Base-by-base conservation (phyloP, 805 yeast genomes). In the Pichia manshurica region DNA sequence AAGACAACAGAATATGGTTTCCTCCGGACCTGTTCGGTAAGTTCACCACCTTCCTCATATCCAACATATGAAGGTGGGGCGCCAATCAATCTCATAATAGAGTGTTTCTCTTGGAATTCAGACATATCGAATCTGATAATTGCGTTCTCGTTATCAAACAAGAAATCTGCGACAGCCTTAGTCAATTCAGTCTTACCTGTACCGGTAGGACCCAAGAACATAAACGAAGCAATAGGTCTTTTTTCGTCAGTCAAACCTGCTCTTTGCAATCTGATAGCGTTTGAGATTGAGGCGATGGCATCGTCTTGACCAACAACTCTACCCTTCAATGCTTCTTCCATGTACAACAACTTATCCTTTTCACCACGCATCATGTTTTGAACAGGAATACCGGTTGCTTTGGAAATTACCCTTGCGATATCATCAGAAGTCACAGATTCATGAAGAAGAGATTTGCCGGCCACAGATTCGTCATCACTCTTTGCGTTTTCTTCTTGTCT, bases 51-150 rank as follows among this genome's bases (percentile, higher is more conserved):
- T 58, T 86, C 93, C 61, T 91, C 99, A 68, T 89, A 90, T 46
- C 96, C 93, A 20, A 91, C 96, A 64, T 91, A 91, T 7, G 98
- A 97, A 28, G 99, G 99, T 5, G 99, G 99, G 0, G 98, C 93
- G 44, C 99, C 99, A 57, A 91, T 89, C 53, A 91, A 75, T 53
- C 97, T 78, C 39, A 96, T 84, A 6, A 93, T 82, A 0, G 96
- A 76, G 66, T 89, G 96, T 63, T 86, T 85, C 63, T 91, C 99
- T 68, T 91, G 98, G 66, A 93, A 91, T 65, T 91, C 99, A 19
- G 96, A 87, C 99, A 93, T 93, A 66, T 91, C 99, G 63, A 91
- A 91, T 57, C 99, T 74, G 21, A 90, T 80, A 32, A 91, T 89
- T 9, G 96, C 79, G 39, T 80, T 74, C 59, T 87, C 88, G 64